These are phyloP conservation scores for Trichoderma cornu-damae DNA, from an alignment of 2,329 filamentous ascomycete species.

Conservation along the genomic window DNA sequence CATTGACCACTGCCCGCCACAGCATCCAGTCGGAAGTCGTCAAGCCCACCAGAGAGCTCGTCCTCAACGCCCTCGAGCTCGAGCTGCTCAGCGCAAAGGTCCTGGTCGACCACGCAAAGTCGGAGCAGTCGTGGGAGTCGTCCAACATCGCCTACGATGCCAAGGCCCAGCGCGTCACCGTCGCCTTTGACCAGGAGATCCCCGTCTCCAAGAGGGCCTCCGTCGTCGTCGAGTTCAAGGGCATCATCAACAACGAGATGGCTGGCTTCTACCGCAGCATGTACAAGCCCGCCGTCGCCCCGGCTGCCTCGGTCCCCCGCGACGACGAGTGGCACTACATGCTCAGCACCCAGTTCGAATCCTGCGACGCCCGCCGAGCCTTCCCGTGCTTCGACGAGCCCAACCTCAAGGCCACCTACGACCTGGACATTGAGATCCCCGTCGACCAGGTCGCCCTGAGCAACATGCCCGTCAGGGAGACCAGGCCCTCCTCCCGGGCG, in stretches of 20 bases:
- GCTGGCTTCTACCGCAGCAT: conserved; percentile 90
- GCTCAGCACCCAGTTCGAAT: conserved; percentile 96
- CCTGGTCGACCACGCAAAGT: conserved; percentile 52
- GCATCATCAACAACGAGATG: conserved; percentile 84
- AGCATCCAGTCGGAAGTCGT: conserved; percentile 71
- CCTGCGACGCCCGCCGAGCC: conserved; percentile 87
- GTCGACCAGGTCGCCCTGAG: conserved; percentile 82
- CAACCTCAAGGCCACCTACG: conserved; percentile 92
- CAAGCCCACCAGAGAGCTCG: conserved; percentile 67
- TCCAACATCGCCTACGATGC: conserved; percentile 73
- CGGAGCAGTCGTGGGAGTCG: conserved; percentile 53
- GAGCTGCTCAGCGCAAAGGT: conserved; percentile 65
- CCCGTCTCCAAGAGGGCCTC: conserved; percentile 60
- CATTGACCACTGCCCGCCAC: conserved; percentile 49
- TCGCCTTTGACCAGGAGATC: conserved; percentile 70
- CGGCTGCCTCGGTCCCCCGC: conserved; percentile 71
- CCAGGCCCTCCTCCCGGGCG: conserved; percentile 49
- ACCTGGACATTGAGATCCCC: conserved; percentile 87
- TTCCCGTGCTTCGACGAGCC: conserved; percentile 99
- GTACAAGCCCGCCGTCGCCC: conserved; percentile 74
- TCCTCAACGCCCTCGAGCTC: conserved; percentile 81
- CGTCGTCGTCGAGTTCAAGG: conserved; percentile 69
- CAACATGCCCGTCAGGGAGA: conserved; percentile 88
- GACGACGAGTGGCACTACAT: conserved; percentile 65
- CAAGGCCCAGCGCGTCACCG: conserved; percentile 74